These are phyloP conservation scores for Trametes punicea DNA, from an alignment of 768 basidiomycete genomes.

Conservation along the genomic window DNA sequence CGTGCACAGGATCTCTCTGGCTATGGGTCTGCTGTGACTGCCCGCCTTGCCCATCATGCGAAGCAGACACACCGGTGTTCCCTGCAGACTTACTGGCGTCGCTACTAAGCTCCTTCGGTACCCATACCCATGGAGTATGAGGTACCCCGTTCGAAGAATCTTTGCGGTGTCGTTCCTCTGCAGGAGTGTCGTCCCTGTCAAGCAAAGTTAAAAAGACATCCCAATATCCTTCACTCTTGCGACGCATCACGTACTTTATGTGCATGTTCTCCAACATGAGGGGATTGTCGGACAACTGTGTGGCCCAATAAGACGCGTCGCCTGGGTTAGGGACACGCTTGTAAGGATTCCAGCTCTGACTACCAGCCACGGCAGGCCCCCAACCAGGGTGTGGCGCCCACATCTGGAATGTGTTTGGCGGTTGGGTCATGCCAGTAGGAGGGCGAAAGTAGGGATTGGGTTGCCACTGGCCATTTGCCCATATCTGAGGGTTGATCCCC, in stretches of 20 bases:
- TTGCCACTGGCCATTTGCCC: constrained; percentile 44
- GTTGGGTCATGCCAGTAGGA: constrained; percentile 6
- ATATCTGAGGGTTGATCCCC: constrained; percentile 42
- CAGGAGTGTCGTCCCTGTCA: constrained; percentile 16
- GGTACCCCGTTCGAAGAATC: constrained; percentile 32
- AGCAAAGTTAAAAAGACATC: not conserved
- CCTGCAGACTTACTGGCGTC: constrained; percentile 23
- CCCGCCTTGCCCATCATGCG: constrained; percentile 1
- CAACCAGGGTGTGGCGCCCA: constrained; percentile 31
- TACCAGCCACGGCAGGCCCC: constrained; percentile 27
- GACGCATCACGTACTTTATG: constrained; percentile 45
- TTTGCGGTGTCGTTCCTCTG: constrained; percentile 16
- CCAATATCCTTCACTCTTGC: not conserved
- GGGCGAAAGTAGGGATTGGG: constrained; percentile 28
- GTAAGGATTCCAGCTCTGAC: constrained; percentile 51
- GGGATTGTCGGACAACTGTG: constrained; percentile 56
- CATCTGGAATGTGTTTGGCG: constrained; percentile 5
- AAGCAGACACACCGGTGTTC: constrained; percentile 1
- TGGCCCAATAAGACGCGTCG: constrained; percentile 63
- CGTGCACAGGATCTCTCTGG: not conserved
- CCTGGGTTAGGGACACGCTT: constrained; percentile 60
- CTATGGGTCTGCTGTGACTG: constrained; percentile 3
- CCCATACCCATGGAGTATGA: constrained; percentile 77
- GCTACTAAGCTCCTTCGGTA: constrained; percentile 26
- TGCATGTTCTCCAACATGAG: constrained; percentile 66